Conservation (phyloP, 2,329 filamentous ascomycete genomes). For the Boeremia exigua region DNA sequence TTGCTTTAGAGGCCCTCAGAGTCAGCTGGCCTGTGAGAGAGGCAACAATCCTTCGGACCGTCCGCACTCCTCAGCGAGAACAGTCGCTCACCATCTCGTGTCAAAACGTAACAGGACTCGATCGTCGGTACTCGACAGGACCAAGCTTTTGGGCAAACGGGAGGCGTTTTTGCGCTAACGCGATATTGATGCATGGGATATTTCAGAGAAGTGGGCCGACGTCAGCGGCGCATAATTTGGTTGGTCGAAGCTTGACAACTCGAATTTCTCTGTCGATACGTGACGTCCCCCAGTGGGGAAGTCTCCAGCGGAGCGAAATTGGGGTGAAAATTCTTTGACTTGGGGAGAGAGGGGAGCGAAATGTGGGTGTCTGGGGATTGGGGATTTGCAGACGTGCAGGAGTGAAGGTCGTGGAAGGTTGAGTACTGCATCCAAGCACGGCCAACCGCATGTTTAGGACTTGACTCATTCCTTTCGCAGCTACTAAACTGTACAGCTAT, state of each 20-base stretch:
- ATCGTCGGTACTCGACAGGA: slow-evolving; percentile 14
- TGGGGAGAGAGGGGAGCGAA: slow-evolving; percentile 7
- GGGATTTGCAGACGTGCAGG: slow-evolving; percentile 29
- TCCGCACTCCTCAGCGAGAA: neutral
- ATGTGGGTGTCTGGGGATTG: slow-evolving; percentile 20
- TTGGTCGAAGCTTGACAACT: slow-evolving; percentile 16
- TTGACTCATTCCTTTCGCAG: too few relatives aligned
- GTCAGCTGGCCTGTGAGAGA: neutral
- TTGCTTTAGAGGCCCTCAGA: neutral
- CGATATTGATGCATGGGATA: slow-evolving; percentile 26
- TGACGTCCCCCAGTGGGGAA: slow-evolving; percentile 25
- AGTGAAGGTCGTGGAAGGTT: neutral
- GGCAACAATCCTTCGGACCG: neutral
- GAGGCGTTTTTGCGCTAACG: slow-evolving; percentile 23
- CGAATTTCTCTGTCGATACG: slow-evolving; percentile 12
- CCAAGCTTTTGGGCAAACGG: slow-evolving; percentile 25
- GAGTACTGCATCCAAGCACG: neutral
- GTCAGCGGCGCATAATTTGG: slow-evolving; percentile 22
- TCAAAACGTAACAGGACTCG: slow-evolving; percentile 2
- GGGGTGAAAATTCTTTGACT: slow-evolving; percentile 16
- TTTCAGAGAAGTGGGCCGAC: slow-evolving; percentile 25
- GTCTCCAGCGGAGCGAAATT: slow-evolving; percentile 9
- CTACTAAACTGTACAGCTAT: too few relatives aligned
- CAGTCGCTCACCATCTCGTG: neutral
- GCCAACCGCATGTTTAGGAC: neutral